phyloP scores from a whole-genome alignment of 345 rosid species.

The Dipteronia dyeriana region DNA sequence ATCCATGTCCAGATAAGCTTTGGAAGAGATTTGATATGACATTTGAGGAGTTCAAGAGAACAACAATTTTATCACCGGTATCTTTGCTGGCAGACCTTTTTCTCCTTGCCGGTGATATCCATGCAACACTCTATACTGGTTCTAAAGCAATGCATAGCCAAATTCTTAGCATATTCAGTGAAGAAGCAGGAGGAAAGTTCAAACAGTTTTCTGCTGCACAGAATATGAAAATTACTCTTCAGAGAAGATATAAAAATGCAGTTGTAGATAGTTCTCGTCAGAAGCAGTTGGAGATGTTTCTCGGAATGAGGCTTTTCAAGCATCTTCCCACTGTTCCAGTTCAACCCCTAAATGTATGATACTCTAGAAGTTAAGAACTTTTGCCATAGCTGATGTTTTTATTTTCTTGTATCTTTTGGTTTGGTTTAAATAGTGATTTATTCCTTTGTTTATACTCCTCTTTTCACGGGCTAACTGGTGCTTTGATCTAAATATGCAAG shows the following conservation, averaged over 20 bases:
- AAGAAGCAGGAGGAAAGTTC: constrained; percentile 76
- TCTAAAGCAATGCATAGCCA: constrained; percentile 99
- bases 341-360: constrained; percentile 82
- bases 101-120: constrained; percentile 93
- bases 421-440: background rate
- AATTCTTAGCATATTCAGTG: constrained; percentile 90
- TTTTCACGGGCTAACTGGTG: background rate
- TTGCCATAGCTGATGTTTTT: background rate
- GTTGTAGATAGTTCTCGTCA: constrained; percentile 94
- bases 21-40: constrained; percentile 98
- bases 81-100: constrained; percentile 94
- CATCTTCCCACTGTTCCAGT: constrained; percentile 90
- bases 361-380: background rate
- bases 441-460: background rate
- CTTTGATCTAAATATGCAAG: background rate
- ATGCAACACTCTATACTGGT: constrained; percentile 98
- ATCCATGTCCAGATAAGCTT: constrained; percentile 97
- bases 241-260: constrained; percentile 91
- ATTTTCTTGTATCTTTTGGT: background rate
- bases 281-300: constrained; percentile 96
- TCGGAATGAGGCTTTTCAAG: constrained; percentile 92
- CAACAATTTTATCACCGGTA: constrained; percentile 86
- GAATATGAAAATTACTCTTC: constrained; percentile 85
- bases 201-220: constrained; percentile 93
- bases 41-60: constrained; percentile 84